These are phyloP conservation scores for Ulmus americana DNA, from an alignment of 331 rosid genomes.

Conservation along the genomic window DNA sequence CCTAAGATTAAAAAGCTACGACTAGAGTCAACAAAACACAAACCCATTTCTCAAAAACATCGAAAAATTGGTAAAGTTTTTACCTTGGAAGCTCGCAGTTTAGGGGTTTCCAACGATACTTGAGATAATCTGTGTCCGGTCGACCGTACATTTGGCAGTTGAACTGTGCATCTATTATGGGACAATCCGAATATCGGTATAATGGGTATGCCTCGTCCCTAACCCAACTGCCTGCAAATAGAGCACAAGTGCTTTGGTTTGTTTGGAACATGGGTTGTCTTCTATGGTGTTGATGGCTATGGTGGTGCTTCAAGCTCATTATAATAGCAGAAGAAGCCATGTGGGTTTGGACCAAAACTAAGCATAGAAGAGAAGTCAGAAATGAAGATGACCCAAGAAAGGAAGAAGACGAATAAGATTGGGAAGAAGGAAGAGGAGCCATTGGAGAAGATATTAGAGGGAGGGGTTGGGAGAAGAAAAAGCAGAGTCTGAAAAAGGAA, in stretches of 20 bases:
- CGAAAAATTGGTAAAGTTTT: neutral
- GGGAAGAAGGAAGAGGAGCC: slow-evolving; percentile 34
- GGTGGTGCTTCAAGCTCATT: slow-evolving; percentile 54
- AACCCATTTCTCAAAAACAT: neutral
- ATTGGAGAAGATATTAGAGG: slow-evolving; percentile 27
- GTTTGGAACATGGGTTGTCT: slow-evolving; percentile 59
- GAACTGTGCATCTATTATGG: slow-evolving; percentile 77
- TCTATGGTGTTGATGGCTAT: slow-evolving; percentile 32
- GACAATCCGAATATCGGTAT: slow-evolving; percentile 66
- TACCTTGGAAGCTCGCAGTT: slow-evolving; percentile 97
- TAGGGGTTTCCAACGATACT: slow-evolving; percentile 79
- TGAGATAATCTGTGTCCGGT: slow-evolving; percentile 79
- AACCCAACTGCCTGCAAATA: slow-evolving; percentile 85
- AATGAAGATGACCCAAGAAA: slow-evolving; percentile 13
- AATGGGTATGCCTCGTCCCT: slow-evolving; percentile 71
- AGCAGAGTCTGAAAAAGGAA: slow-evolving; percentile 23
- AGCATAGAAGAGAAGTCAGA: slow-evolving; percentile 16
- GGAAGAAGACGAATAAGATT: neutral
- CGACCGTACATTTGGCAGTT: slow-evolving; percentile 89
- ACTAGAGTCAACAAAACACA: slow-evolving; percentile 27
- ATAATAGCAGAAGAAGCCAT: slow-evolving; percentile 50
- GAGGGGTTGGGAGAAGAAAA: slow-evolving; percentile 7
- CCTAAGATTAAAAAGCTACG: slow-evolving; percentile 59
- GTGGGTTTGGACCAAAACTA: slow-evolving; percentile 34
- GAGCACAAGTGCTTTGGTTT: slow-evolving; percentile 59